Percentiles rank a stretch among this genome's conserved stretches.
phyloP scores from a whole-genome alignment of 2,329 filamentous ascomycete species.

The Cryphonectria parasitica region DNA sequence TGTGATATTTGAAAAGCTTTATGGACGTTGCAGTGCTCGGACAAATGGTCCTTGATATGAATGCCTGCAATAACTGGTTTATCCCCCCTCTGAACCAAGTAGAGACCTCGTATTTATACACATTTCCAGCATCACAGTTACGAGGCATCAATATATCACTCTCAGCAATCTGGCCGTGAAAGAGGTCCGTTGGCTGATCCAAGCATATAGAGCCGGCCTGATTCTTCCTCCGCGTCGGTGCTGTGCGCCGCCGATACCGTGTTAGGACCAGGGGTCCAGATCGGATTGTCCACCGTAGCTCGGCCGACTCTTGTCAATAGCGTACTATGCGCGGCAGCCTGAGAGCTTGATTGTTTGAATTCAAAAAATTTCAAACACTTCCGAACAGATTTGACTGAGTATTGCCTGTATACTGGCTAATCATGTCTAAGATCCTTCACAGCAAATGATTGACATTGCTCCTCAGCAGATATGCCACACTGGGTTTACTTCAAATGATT shows the following conservation, averaged over 20 bases:
- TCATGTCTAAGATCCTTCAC: too few species aligned
- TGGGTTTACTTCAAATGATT: too few species aligned
- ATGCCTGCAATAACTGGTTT: too few species aligned
- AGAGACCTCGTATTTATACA: not conserved
- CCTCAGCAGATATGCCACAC: not conserved
- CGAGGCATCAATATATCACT: too few species aligned
- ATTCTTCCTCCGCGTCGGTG: conserved; percentile 7
- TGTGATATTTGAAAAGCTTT: not conserved
- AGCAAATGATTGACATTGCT: not conserved
- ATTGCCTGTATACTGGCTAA: too few species aligned
- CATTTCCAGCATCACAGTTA: not conserved
- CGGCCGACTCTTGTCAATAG: too few species aligned
- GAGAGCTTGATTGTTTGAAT: too few species aligned
- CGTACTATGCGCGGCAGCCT: too few species aligned
- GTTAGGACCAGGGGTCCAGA: not conserved
- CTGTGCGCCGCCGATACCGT: not conserved
- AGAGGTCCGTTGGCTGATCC: not conserved
- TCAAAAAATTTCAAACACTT: too few species aligned
- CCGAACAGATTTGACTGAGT: too few species aligned
- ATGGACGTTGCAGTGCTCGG: not conserved
- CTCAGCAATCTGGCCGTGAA: not conserved
- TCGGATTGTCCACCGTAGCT: not conserved
- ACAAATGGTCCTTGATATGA: not conserved
- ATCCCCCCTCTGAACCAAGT: not conserved
- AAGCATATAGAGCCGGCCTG: not conserved